These are phyloP conservation scores for Secale cereale DNA, from an alignment of 176 grass and related monocot genomes.

Conservation along the genomic window DNA sequence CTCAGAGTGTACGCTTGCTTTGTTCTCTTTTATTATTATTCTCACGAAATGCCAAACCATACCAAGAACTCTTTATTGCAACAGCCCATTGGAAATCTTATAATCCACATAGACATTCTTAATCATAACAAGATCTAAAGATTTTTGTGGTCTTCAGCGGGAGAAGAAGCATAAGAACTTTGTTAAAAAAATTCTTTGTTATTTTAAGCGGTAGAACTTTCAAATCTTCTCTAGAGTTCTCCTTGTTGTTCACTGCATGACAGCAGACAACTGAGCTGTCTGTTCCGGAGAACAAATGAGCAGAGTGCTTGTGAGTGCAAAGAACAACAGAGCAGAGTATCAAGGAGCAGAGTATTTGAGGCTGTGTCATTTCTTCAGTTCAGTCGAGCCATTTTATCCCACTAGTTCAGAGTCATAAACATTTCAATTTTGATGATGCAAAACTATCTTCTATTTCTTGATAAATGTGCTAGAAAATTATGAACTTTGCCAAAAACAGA, in stretches of 20 bases:
- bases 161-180: too few relatives aligned
- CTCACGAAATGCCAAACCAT: neutral
- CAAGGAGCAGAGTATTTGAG: neutral
- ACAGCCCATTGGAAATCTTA: neutral
- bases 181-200: too few relatives aligned
- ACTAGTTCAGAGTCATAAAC: neutral
- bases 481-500: neutral
- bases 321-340: neutral
- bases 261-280: neutral
- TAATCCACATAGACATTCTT: too few relatives aligned
- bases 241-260: neutral
- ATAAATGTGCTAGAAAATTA: neutral
- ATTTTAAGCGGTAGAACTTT: too few relatives aligned
- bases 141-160: too few relatives aligned
- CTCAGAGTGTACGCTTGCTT: slow-evolving; percentile 12
- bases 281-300: neutral
- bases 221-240: neutral
- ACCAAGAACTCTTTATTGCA: neutral
- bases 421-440: neutral
- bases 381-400: neutral
- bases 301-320: neutral
- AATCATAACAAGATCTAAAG: too few relatives aligned
- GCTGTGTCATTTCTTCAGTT: neutral
- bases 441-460: neutral
- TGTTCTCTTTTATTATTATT: neutral